Evolutionary conservation across 257 asterid species (phyloP), one percentile per base, ranked within the genome.

Genomic region (Penstemon davidsonii): DNA sequence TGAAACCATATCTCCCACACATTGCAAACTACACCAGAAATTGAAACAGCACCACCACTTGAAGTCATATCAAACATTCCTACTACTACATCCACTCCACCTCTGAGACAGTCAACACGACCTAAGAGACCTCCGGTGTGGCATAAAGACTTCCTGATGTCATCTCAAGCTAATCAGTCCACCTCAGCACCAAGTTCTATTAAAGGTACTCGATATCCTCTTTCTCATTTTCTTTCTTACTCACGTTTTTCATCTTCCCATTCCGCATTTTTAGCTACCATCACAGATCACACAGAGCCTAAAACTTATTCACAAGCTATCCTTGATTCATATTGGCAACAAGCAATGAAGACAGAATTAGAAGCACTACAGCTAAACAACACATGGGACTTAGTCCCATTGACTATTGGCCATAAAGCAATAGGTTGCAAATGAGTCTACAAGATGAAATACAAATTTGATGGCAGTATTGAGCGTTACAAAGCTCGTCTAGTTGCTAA

Each of bases 121-220:
- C 56, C 55, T 45, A 69, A 46, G 2, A 38, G 7, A 58, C 67
- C 66, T 45, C 49, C 58, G 4, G 11, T 59, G 47, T 69, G 66
- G 73, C 59, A 69, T 44, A 69, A 36, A 69, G 67, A 57, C 66
- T 69, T n/a, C 67, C 4, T 33, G 4, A 25, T 68, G 46, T 37
- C 45, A 42, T 1, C 44, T 8, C 69, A 69, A 54, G 64, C 5
- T 37, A 70, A 57, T 58, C 58, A 43, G 5, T 44, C 72, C 41
- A 7, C 42, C 55, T 4, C 7, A 4, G 0, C 1, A 5, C 12
- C 25, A 65, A 44, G 55, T 60, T 8, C 15, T n/a, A 11, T 8
- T 10, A 4, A 1, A 42, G 38, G 73, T 58, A 69, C 72, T 18
- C 33, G 41, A 4, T 69, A 56, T 42, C 68, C 64, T n/a, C 15